A percentile compares a stretch with the other conserved stretches of the same genome.
Conservation (phyloP, 805 yeast species). For the Lachancea quebecensis region DNA sequence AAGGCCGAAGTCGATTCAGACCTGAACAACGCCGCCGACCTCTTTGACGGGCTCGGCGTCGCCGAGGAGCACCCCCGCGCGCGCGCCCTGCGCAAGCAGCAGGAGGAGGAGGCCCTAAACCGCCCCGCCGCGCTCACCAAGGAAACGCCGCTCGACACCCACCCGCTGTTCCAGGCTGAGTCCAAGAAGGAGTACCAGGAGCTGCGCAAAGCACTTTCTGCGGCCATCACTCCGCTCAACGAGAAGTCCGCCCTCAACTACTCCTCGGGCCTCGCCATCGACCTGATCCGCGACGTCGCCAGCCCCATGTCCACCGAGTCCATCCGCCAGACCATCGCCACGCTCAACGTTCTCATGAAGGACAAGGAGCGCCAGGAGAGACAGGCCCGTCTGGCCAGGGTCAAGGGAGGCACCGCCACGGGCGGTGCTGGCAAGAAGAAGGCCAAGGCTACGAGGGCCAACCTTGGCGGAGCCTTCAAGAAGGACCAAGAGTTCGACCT, state of each 20-base stretch:
- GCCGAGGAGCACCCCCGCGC: conserved; percentile 44
- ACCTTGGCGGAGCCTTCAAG: conserved; percentile 55
- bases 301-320: conserved; percentile 78
- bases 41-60: conserved; percentile 67
- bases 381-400: conserved; percentile 69
- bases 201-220: conserved; percentile 63
- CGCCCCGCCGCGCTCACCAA: conserved; percentile 27
- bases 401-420: conserved; percentile 73
- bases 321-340: conserved; percentile 76
- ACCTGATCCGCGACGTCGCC: conserved; percentile 76
- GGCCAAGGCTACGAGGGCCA: conserved; percentile 72
- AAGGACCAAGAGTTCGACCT: conserved; percentile 58
- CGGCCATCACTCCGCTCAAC: conserved; percentile 53
- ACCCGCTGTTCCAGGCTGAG: conserved; percentile 80
- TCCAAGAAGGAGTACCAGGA: conserved; percentile 74
- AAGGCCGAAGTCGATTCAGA: conserved; percentile 81
- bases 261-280: conserved; percentile 70
- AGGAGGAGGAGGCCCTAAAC: conserved; percentile 29
- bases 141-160: conserved; percentile 57
- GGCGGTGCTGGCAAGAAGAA: conserved; percentile 96
- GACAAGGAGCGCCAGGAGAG: conserved; percentile 89
- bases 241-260: conserved; percentile 61
- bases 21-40: conserved; percentile 85
- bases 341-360: conserved; percentile 70
- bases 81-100: conserved; percentile 32